Conservation (phyloP, 2,329 filamentous ascomycete genomes). For the Claviceps fusiformis region DNA sequence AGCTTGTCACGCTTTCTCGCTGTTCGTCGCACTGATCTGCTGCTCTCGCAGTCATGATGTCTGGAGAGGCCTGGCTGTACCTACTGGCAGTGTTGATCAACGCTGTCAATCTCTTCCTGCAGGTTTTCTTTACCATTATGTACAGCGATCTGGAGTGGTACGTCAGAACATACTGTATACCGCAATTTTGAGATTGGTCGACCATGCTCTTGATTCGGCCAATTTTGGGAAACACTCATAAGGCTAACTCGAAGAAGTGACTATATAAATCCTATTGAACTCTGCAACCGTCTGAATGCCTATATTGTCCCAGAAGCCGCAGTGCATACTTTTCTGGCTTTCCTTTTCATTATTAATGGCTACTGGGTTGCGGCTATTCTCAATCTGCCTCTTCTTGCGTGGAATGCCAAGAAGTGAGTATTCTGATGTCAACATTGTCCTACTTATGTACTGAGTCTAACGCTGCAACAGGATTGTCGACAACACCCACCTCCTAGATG, state of each 20-base stretch:
- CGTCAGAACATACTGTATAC: conserved; percentile 21
- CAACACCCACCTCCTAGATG: conserved; percentile 92
- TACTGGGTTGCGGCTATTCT: conserved; percentile 92
- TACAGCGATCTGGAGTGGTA: conserved; percentile 99
- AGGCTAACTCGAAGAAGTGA: conserved; percentile 45
- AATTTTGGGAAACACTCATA: background rate
- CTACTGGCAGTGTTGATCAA: conserved; percentile 97
- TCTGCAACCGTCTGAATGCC: conserved; percentile 99
- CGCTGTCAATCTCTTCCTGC: conserved; percentile 98
- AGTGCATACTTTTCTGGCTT: conserved; percentile 89
- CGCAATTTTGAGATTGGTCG: background rate
- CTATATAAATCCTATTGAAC: conserved; percentile 99
- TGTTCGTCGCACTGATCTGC: background rate
- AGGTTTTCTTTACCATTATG: conserved; percentile 99
- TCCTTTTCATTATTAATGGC: conserved; percentile 94
- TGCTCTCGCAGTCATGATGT: conserved; percentile 45
- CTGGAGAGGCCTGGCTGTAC: conserved; percentile 96
- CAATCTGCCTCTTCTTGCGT: conserved; percentile 81
- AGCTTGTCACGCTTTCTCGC: background rate
- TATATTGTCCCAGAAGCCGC: conserved; percentile 98
- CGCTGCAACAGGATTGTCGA: conserved; percentile 63
- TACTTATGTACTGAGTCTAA: background rate
- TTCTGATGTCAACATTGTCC: background rate
- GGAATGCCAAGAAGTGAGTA: conserved; percentile 95
- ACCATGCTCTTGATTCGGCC: background rate